Base-by-base conservation (phyloP, 129 eudicot genomes). In the Saussurea involucrata region DNA sequence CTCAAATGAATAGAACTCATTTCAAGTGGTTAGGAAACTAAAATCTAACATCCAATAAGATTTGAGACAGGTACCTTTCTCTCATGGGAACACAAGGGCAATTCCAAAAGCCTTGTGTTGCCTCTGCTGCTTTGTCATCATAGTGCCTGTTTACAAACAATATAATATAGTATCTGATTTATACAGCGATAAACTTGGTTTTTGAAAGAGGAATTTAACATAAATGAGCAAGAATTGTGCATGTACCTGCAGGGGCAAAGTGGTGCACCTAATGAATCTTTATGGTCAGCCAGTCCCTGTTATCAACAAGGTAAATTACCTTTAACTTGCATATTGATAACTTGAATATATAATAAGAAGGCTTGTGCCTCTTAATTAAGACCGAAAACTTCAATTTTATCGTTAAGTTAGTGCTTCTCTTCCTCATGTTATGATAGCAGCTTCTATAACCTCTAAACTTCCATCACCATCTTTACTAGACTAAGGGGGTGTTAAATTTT, bases 1-100 rank as follows among this genome's bases (percentile, higher is more conserved):
- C 60, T 46, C 7, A 17, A 15, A 46, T 46, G 21, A 46, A 15
- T 4, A 5, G 58, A 46, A 15, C 58, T 46, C 18, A 46, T 46
- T 49, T 49, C 8, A 49, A 17, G 58, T 4, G 8, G 21, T 49
- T 49, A 17, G 4, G 58, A 49, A 49, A 49, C 58, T 53, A 53
- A 53, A 53, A 17, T 53, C 24, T 49, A 49, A 4, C 21, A 37
- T 37, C 13, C 49, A 53, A 53, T n/a, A 9, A 17, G 61, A 17
- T 53, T 53, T 53, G 58, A 27, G 32, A 15, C 0, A 28, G 0
- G 12, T 8, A 95, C 99, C 99, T 95, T 86, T 95, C 99, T 78
- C 99, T 95, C 99, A 92, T 95, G 42, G 99, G 99, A 75, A 95
- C 97, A 92, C 99, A 95, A n/a, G 99, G 99, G 77, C 99, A 95